Evolutionary conservation across 78 protist species (phyloP).

Genomic region (Dictyostelium intermedium): DNA sequence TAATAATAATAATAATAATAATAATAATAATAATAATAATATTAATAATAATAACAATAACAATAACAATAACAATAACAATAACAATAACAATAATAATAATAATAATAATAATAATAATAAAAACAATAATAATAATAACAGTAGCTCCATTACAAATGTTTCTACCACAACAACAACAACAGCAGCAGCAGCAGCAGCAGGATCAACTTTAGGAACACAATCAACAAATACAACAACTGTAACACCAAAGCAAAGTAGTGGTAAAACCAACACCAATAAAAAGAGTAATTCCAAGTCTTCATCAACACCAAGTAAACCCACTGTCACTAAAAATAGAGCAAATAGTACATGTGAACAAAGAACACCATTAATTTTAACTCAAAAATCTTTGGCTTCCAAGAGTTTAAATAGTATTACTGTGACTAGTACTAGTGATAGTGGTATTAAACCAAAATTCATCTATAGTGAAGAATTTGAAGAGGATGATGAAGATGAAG

Average conservation of each 20-base stretch:
- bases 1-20: not conserved
- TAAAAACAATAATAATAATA: not conserved
- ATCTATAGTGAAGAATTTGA: not conserved
- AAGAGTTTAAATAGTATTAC: not conserved
- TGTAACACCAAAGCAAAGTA: too few relatives aligned
- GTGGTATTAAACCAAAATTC: not conserved
- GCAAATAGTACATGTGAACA: conserved; percentile 18
- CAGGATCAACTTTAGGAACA: too few relatives aligned
- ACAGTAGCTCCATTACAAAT: not conserved
- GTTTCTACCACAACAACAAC: not conserved
- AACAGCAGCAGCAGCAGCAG: too few relatives aligned
- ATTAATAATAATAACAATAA: not conserved
- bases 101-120: not conserved
- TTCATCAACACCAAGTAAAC: not conserved
- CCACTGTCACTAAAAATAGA: not conserved
- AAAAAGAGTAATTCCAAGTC: not conserved
- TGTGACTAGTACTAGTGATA: not conserved
- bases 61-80: not conserved
- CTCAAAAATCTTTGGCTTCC: not conserved
- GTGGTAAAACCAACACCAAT: too few relatives aligned
- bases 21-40: not conserved
- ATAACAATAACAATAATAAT: not conserved
- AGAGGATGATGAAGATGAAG: conserved; percentile 26
- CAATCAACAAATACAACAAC: not conserved
- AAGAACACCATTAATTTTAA: conserved; percentile 2